A percentile compares a stretch with the other conserved stretches of the same genome.
These are phyloP conservation scores for Yamadazyma sp. DNA, from an alignment of 1,139 yeast genomes.

Conservation along the genomic window DNA sequence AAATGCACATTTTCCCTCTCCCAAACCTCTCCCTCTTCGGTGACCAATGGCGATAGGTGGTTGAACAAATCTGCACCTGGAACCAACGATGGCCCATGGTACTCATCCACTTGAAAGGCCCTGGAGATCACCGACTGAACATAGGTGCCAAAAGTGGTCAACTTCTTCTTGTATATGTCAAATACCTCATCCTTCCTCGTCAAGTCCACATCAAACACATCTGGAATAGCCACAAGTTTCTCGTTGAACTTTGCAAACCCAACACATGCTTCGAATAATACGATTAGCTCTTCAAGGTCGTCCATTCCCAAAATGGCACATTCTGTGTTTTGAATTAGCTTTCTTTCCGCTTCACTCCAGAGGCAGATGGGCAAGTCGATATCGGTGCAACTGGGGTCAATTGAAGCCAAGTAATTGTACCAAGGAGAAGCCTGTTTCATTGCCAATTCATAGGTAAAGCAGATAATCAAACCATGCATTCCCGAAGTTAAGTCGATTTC, in stretches of 20 bases:
- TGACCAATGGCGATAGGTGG: conserved; percentile 48
- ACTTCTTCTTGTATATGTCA: conserved; percentile 19
- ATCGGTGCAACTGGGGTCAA: conserved; percentile 36
- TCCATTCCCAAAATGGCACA: conserved; percentile 63
- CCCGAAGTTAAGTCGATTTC: conserved; percentile 46
- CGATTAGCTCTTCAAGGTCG: conserved; percentile 56
- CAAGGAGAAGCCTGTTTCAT: conserved; percentile 67
- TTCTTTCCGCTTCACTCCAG: conserved; percentile 57
- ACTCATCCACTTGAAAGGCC: conserved; percentile 78
- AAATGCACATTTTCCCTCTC: conserved; percentile 69
- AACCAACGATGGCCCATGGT: conserved; percentile 71
- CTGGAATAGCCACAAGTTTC: conserved; percentile 37
- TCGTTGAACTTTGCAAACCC: conserved; percentile 43
- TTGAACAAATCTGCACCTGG: conserved; percentile 93
- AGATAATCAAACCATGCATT: conserved; percentile 63
- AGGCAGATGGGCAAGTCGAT: conserved; percentile 59
- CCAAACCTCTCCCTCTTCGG: conserved; percentile 7
- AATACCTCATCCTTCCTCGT: conserved; percentile 10
- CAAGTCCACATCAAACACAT: conserved; percentile 26
- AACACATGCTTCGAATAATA: conserved; percentile 52
- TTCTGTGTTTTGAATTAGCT: conserved; percentile 62
- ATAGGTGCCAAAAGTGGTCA: conserved; percentile 48
- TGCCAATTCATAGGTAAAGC: conserved; percentile 68
- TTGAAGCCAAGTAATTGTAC: conserved; percentile 61
- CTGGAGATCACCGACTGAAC: conserved; percentile 69